Evolutionary conservation across 2,329 filamentous ascomycete species (phyloP), one percentile per base, ranked within the genome.

Genomic region (Ceratocystis colombiana): DNA sequence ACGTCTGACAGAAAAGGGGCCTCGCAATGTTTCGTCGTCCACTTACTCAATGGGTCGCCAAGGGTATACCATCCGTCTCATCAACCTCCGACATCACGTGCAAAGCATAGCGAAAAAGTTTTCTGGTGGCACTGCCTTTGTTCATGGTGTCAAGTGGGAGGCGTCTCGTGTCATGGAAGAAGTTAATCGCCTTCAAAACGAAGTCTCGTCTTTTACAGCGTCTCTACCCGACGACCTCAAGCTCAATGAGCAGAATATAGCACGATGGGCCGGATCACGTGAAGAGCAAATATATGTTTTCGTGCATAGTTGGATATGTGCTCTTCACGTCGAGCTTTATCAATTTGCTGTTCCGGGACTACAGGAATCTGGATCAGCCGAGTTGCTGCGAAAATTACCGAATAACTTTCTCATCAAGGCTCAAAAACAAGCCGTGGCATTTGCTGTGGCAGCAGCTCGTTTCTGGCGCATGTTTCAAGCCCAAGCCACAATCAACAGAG

Each of bases 321-420:
- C 73, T 5, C 71, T 74, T 46, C 75, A 77, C 64, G 72, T 77
- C 12, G 75, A 77, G 41, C 69, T 78, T 5, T 78, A 78, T 66
- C 72, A 76, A 10, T 76, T 77, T 66, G 73, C 74, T 15, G 69
- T 77, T 5, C 76, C 76, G 0, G 74, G 74, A 0, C 70, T 76
- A 0, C 70, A 72, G 15, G 75, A 75, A 28, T 72, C 73, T 46
- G 71, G 72, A 0, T 72, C 72, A 3, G 68, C 72, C 8, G 74
- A 76, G 3, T 69, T 77, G 6, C 69, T 75, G 3, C 71, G 71
- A 33, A 73, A 73, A 66, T 70, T 77, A 1, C 76, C 76, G 1
- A 66, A 64, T 2, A 74, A 76, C 37, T 77, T 77, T 64, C 69
- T 77, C 2, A 66, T 71, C 2, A 72, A 73, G 61, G 76, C 73